Conservation (phyloP, 441 rosid genomes). For the Sinapis alba region DNA sequence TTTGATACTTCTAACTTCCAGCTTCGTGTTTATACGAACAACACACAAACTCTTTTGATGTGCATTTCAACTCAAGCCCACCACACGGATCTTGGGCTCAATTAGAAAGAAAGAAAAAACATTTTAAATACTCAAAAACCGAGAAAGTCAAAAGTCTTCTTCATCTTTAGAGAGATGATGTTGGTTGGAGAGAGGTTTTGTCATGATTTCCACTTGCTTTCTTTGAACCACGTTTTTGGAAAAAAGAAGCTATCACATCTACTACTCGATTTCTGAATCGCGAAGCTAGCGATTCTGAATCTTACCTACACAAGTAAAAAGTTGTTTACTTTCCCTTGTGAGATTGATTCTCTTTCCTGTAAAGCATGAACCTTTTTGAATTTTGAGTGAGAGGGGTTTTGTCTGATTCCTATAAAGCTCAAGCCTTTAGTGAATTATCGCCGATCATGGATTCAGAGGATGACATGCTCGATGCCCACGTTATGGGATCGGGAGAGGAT, state of each 20-base stretch:
- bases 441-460: constrained; percentile 69
- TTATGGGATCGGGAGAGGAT: constrained; percentile 63
- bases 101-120: neutral
- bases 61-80: neutral
- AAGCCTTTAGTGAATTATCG: neutral
- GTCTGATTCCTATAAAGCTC: constrained; percentile 17
- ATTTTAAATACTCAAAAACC: neutral
- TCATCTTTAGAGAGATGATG: neutral
- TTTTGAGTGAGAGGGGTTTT: neutral
- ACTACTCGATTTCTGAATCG: neutral
- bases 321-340: neutral
- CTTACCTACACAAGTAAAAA: neutral
- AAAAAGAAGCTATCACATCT: neutral
- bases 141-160: neutral
- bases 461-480: constrained; percentile 64
- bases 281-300: neutral
- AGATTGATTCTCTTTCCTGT: neutral
- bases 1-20: neutral
- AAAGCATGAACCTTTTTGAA: neutral
- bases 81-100: neutral
- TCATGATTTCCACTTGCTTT: neutral
- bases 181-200: neutral
- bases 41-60: neutral
- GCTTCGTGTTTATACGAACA: neutral
- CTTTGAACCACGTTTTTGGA: neutral